Base-by-base conservation (phyloP, 192 early-diverging fungal species). In the Backusella macrospora region DNA sequence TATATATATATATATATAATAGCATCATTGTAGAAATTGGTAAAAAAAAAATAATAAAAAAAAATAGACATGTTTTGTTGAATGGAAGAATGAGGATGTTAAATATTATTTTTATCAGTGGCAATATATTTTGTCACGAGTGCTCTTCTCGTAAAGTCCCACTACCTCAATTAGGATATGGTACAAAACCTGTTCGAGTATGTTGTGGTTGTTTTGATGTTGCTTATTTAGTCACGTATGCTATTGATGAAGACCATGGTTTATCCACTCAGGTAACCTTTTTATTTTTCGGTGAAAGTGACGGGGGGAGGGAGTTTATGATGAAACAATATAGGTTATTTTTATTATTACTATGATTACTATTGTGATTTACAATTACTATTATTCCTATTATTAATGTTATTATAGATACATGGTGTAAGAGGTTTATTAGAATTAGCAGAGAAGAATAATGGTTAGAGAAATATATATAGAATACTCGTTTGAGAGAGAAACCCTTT, bases 11-110 rank as follows among this genome's bases (percentile, higher is more conserved):
- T 66, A 37, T 47, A 0, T 5, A n/a, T 62, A n/a, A 59, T 64
- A 88, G 87, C 87, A 88, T 79, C 87, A 88, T 65, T 88, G 87
- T 69, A 77, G 87, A 49, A 84, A 86, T 76, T 88, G 87, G 87
- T 88, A 82, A 39, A 55, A 34, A 21, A 37, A n/a, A n/a, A 34
- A 38, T 38, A 63, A 15, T 15, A 64, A 42, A 40, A 38, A 39
- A 6, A 37, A 39, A 40, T n/a, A n/a, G 5, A 18, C 9, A 21
- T 23, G 23, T 59, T 21, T 59, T 21, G 29, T 34, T 34, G 29
- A 34, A 1, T 34, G 0, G 2, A 34, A 34, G 29, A 34, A 34
- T 1, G 29, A 34, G 40, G 2, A 34, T 1, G 34, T n/a, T 40
- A 9, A 18, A 65, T 37, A 4, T 38, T 65, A 7, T 44, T 59